Conservation (phyloP, 306 rosid genomes). For the Bauhinia variegata region DNA sequence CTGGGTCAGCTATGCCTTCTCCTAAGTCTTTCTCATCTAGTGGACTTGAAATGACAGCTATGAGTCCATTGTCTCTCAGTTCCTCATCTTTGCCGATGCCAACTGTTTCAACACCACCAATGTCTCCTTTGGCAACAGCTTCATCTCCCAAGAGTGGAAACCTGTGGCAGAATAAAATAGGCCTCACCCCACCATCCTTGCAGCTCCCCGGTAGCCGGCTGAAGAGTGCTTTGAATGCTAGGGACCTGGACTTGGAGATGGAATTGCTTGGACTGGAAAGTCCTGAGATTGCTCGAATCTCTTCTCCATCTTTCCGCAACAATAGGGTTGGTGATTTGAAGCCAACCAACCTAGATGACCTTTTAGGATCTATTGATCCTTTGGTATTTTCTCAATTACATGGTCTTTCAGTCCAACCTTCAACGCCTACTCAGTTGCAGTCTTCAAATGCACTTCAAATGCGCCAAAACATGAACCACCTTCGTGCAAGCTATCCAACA, state of each 20-base stretch:
- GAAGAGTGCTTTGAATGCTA: conserved; percentile 76
- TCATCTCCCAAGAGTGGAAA: conserved; percentile 82
- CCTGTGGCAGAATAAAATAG: conserved; percentile 90
- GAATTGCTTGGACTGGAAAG: conserved; percentile 71
- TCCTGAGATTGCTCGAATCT: conserved; percentile 77
- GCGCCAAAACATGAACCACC: conserved; percentile 92
- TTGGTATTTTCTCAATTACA: conserved; percentile 69
- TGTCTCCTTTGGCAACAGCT: conserved; percentile 87
- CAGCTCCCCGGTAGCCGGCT: conserved; percentile 92
- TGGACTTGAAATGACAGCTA: conserved; percentile 59
- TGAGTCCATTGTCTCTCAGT: conserved; percentile 85
- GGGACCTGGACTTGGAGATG: conserved; percentile 85
- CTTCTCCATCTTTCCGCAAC: conserved; percentile 74
- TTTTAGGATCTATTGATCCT: conserved; percentile 73
- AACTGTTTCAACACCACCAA: conserved; percentile 80
- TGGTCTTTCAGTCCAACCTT: conserved; percentile 57
- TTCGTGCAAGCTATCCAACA: conserved; percentile 83
- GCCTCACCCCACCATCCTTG: conserved; percentile 82
- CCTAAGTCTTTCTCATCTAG: conserved; percentile 69
- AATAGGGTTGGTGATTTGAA: conserved; percentile 70
- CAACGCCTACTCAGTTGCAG: conserved; percentile 66
- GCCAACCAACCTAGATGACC: conserved; percentile 85
- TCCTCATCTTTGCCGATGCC: conserved; percentile 74
- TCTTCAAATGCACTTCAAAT: conserved; percentile 68
- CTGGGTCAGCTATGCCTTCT: conserved; percentile 98